These are phyloP conservation scores for Boletus subparvulus DNA, from an alignment of 768 basidiomycete species.

Conservation along the genomic window DNA sequence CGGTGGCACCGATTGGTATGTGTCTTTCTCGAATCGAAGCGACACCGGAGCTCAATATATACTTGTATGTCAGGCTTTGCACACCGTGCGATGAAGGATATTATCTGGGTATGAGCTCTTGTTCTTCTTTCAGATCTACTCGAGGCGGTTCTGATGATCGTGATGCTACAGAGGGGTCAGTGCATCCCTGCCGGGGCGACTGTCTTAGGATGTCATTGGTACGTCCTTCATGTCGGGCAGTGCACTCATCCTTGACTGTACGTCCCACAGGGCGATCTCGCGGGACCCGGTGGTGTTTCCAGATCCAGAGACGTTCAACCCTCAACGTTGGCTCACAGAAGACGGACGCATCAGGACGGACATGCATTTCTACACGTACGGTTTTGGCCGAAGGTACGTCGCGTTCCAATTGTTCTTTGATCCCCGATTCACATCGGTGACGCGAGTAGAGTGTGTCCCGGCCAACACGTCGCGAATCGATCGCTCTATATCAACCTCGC, in stretches of 20 bases:
- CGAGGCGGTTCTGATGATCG: not conserved
- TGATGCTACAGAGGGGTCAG: conserved; percentile 1
- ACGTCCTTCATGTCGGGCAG: not conserved
- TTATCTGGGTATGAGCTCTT: conserved; percentile 49
- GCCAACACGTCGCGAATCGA: conserved; percentile 43
- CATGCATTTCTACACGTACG: conserved; percentile 3
- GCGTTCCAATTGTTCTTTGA: not conserved
- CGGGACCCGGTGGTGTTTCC: conserved; percentile 12
- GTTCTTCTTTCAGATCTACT: not conserved
- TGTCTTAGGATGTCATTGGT: conserved; percentile 15
- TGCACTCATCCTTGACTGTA: not conserved
- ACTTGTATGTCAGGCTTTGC: conserved; percentile 42
- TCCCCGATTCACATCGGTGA: not conserved
- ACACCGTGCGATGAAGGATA: conserved; percentile 60
- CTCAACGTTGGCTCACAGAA: conserved; percentile 4
- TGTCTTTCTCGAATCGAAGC: not conserved
- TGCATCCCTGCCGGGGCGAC: conserved; percentile 14
- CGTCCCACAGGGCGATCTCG: conserved; percentile 9
- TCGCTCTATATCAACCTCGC: conserved; percentile 65
- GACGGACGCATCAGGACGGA: not conserved
- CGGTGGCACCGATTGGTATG: conserved; percentile 31
- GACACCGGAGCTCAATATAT: not conserved
- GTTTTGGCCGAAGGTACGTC: not conserved
- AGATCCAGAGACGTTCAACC: conserved; percentile 14
- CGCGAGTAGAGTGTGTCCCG: conserved; percentile 52